phyloP scores from a whole-genome alignment of 805 yeast genomes.

The Candida lessepsii region DNA sequence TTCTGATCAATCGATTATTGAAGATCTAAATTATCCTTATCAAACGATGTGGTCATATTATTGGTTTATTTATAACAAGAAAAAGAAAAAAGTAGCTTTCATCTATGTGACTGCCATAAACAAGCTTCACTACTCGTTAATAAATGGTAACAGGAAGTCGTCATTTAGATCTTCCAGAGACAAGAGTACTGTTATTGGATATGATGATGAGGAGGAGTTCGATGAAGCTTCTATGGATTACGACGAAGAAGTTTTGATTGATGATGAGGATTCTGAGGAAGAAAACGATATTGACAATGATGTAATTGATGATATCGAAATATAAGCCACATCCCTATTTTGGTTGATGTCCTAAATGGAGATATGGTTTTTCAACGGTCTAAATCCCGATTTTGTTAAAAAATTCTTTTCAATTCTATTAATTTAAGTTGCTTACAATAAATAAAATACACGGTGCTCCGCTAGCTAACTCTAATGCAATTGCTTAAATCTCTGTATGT shows the following conservation, averaged over 20 bases:
- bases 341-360: neutral
- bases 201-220: slow-evolving; percentile 24
- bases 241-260: slow-evolving; percentile 26
- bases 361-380: neutral
- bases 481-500: too few relatives aligned
- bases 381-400: neutral
- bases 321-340: neutral
- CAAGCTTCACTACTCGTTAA: slow-evolving; percentile 35
- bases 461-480: neutral
- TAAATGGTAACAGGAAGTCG: slow-evolving; percentile 24
- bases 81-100: slow-evolving; percentile 87
- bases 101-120: slow-evolving; percentile 61
- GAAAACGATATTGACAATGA: slow-evolving; percentile 16
- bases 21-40: slow-evolving; percentile 51
- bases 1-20: slow-evolving; percentile 57
- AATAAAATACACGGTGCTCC: slow-evolving; percentile 1
- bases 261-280: slow-evolving; percentile 27
- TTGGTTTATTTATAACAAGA: slow-evolving; percentile 91
- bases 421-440: neutral
- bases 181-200: slow-evolving; percentile 11
- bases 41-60: slow-evolving; percentile 69
- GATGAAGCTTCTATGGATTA: slow-evolving; percentile 19
- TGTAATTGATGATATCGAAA: slow-evolving; percentile 5
- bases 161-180: slow-evolving; percentile 13
- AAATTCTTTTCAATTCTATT: too few relatives aligned